Base-by-base conservation (phyloP, 495 filamentous ascomycete species). In the Pyrenopolyporus hunteri region DNA sequence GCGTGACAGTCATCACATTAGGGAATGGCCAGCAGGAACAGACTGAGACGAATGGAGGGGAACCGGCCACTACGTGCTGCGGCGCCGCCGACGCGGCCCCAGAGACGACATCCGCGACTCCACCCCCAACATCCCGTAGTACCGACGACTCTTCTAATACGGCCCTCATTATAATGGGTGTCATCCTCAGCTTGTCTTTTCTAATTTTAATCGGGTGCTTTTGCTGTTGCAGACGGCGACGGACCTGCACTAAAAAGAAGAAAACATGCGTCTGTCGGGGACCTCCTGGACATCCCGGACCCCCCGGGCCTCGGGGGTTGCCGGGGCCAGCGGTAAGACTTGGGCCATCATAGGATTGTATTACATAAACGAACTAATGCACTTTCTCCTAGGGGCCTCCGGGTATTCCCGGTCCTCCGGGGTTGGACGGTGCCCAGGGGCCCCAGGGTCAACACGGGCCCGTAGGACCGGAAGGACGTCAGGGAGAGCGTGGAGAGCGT, bases 131-230 rank as follows among this genome's bases (percentile, higher is more conserved):
- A 2, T 29, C 56, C 1, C 7, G 40, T 3, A 11, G 33, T 36
- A 29, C 56, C 3, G 35, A 14, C 7, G 29, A 57, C 16, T 37
- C 56, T 10, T 11, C 63, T 9, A 48, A 31, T 6, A 66, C 63
- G 4, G 63, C 57, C 1, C 52, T 66, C 5, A 57, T 66, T 5
- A 52, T 66, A 47, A 60, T 66, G 45, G 63, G 63, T 10, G 63
- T 66, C 5, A 31, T 57, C 3, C 46, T 66, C 3, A 28, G 32
- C 0, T 1, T 66, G 1, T 56, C 63, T 36, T 20, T 66, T 0
- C 1, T 57, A n/a, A 1, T 60, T 16, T 17, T 57, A 6, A 9
- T 44, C 6, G 3, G 36, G 13, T 65, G 28, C 17, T 66, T 32
- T 17, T 66, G 26, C 20, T 66, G 13, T 13, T 60, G 56, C n/a